These are phyloP conservation scores for Neonectria magnoliae DNA, from an alignment of 2,329 filamentous ascomycete species.

Conservation along the genomic window DNA sequence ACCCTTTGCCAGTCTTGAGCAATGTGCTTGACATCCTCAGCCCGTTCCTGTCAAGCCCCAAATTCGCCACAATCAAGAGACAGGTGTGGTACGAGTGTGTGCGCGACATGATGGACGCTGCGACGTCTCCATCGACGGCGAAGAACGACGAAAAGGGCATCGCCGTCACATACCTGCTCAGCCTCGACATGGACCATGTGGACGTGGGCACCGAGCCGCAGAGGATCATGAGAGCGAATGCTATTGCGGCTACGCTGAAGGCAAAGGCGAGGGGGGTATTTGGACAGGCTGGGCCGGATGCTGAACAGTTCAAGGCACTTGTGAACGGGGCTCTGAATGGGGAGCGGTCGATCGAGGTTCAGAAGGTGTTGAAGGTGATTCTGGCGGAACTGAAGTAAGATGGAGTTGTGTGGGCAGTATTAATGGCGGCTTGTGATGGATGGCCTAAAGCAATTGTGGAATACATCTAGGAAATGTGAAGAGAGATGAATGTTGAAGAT, in stretches of 20 bases:
- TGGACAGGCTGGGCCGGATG: conserved; percentile 42
- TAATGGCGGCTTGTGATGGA: not conserved
- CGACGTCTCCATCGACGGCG: conserved; percentile 36
- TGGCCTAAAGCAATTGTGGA: not conserved
- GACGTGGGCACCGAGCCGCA: conserved; percentile 63
- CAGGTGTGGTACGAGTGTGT: conserved; percentile 64
- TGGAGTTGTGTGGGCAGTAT: not conserved
- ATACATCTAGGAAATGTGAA: not conserved
- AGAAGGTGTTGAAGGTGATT: conserved; percentile 54
- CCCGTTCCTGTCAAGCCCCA: conserved; percentile 51
- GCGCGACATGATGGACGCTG: conserved; percentile 58
- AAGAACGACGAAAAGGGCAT: conserved; percentile 35
- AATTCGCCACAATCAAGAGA: conserved; percentile 56
- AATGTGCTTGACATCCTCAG: conserved; percentile 53
- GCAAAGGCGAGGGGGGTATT: conserved; percentile 57
- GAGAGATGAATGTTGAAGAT: not conserved
- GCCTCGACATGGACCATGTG: conserved; percentile 57
- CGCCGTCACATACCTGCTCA: conserved; percentile 53
- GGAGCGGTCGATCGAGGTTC: conserved; percentile 59
- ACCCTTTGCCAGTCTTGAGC: conserved; percentile 51
- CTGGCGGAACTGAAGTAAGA: conserved; percentile 43
- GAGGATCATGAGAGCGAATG: conserved; percentile 58
- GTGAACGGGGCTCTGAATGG: conserved; percentile 48
- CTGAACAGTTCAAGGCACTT: conserved; percentile 46
- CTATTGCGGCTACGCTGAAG: conserved; percentile 53